phyloP scores from a whole-genome alignment of 2,329 filamentous ascomycete genomes.

The Cladosporium sp. region DNA sequence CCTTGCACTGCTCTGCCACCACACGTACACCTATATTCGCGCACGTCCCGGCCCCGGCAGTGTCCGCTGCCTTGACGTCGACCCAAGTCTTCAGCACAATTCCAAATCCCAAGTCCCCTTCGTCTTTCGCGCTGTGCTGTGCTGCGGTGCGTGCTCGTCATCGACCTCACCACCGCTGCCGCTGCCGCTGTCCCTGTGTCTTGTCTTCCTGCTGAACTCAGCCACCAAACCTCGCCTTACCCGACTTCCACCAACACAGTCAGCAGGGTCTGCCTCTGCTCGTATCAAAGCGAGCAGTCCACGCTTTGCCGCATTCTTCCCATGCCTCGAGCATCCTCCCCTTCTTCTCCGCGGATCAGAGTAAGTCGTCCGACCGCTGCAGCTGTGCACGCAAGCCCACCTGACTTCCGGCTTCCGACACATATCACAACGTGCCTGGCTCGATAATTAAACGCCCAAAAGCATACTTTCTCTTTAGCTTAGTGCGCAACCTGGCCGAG shows the following conservation, averaged over 20 bases:
- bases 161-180: neutral
- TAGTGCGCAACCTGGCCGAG: neutral
- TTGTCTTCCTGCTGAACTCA: neutral
- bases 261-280: neutral
- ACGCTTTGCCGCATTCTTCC: neutral
- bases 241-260: neutral
- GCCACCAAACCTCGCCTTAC: neutral
- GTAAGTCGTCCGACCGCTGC: slow-evolving; percentile 1
- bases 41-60: slow-evolving; percentile 3
- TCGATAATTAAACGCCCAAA: neutral
- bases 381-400: neutral
- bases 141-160: neutral
- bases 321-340: neutral
- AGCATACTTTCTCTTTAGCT: neutral
- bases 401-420: slow-evolving; percentile 8
- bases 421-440: slow-evolving; percentile 1
- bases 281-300: neutral
- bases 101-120: neutral
- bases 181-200: neutral
- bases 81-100: neutral
- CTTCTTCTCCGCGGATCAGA: neutral
- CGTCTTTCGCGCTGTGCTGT: neutral
- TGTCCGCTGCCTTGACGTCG: neutral
- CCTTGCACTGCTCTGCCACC: neutral
- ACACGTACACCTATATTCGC: neutral